Evolutionary conservation across 2,329 filamentous ascomycete species (phyloP).

Genomic region (Colletotrichum tropicicola): DNA sequence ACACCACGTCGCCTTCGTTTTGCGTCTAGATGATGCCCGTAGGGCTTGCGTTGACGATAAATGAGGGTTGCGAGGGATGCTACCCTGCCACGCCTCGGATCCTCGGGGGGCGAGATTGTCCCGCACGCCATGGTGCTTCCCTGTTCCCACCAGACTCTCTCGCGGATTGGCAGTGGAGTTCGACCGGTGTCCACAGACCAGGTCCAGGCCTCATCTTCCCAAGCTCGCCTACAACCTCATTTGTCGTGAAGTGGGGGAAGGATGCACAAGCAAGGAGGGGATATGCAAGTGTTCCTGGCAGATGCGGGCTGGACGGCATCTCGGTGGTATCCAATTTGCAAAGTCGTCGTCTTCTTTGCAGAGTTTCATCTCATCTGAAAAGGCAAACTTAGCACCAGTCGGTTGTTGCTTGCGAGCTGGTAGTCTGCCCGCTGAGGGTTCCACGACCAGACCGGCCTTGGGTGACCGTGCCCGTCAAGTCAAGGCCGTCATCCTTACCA

Average conservation of each 20-base stretch:
- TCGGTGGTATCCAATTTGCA: slow-evolving; percentile 12
- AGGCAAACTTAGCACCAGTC: slow-evolving; percentile 14
- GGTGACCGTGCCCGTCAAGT: background rate
- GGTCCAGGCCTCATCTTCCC: slow-evolving; percentile 15
- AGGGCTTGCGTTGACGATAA: slow-evolving; percentile 18
- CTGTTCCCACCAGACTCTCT: too few relatives aligned
- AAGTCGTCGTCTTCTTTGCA: background rate
- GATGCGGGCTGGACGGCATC: slow-evolving; percentile 15
- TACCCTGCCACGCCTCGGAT: slow-evolving; percentile 24
- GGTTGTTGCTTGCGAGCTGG: background rate
- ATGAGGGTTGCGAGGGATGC: slow-evolving; percentile 22
- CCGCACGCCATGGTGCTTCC: slow-evolving; percentile 8
- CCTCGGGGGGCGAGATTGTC: slow-evolving; percentile 14
- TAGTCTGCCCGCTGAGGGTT: too few relatives aligned
- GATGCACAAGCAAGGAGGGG: slow-evolving; percentile 24
- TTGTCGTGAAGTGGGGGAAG: slow-evolving; percentile 17
- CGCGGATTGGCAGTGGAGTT: too few relatives aligned
- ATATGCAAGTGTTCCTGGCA: slow-evolving; percentile 25
- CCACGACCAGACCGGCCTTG: too few relatives aligned
- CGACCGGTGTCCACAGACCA: background rate
- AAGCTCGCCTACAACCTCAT: slow-evolving; percentile 12
- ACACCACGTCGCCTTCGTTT: background rate
- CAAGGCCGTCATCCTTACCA: background rate
- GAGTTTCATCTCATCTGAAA: slow-evolving; percentile 12
- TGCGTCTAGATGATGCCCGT: background rate